phyloP scores from a whole-genome alignment of 257 asterid genomes.

The Solanum chiquidenum region DNA sequence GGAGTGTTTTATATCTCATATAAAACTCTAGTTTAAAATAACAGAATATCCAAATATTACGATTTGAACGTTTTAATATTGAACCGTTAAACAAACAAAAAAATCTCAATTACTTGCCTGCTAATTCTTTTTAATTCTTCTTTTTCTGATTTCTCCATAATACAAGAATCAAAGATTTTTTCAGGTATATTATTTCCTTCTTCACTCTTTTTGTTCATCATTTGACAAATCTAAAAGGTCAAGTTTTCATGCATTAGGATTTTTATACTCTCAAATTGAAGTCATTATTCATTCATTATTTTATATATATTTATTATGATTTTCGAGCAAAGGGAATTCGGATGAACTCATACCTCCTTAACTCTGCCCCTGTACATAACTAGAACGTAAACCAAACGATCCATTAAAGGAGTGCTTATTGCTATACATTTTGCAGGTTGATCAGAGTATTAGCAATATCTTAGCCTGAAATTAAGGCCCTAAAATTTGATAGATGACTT shows the following conservation, averaged over 20 bases:
- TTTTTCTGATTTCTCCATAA: not conserved
- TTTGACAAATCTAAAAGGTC: not conserved
- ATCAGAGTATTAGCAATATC: not conserved
- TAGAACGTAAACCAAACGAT: not conserved
- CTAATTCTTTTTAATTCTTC: not conserved
- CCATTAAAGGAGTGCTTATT: not conserved
- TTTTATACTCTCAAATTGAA: not conserved
- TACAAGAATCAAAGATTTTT: not conserved
- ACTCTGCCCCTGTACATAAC: fast-evolving
- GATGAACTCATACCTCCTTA: not conserved
- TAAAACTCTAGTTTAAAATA: not conserved
- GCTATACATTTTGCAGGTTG: not conserved
- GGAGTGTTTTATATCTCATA: not conserved
- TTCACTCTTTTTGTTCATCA: not conserved
- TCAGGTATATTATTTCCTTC: not conserved
- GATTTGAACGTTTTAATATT: not conserved
- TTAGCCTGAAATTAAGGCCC: not conserved
- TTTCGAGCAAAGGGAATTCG: fast-evolving
- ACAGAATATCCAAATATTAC: not conserved
- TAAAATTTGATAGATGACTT: not conserved
- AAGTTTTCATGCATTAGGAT: not conserved
- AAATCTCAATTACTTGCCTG: not conserved
- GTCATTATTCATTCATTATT: not conserved
- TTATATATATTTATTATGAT: too few relatives aligned
- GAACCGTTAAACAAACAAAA: not conserved